phyloP scores from a whole-genome alignment of 495 filamentous ascomycete genomes.

The Aspergillus hancockii region DNA sequence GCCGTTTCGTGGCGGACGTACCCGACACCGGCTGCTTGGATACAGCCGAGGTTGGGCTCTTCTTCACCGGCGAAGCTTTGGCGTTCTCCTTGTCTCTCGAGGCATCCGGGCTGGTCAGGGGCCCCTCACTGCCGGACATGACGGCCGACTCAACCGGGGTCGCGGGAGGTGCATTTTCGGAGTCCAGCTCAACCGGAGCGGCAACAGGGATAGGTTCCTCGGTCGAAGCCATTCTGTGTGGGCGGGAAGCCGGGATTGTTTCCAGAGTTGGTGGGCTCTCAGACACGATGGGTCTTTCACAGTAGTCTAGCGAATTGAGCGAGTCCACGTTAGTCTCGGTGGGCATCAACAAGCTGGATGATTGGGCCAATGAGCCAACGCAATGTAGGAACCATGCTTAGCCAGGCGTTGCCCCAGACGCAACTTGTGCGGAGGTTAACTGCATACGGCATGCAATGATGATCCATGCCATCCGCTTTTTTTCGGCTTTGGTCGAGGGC shows the following conservation, averaged over 20 bases:
- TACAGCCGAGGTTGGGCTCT: slow-evolving; percentile 22
- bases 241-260: neutral
- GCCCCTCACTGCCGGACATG: slow-evolving; percentile 42
- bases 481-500: slow-evolving; percentile 2
- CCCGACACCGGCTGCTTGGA: slow-evolving; percentile 36
- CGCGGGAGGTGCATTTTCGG: slow-evolving; percentile 37
- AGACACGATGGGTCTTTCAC: slow-evolving; percentile 3
- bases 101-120: slow-evolving; percentile 41
- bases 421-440: neutral
- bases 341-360: slow-evolving; percentile 7
- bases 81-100: slow-evolving; percentile 41
- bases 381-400: slow-evolving; percentile 2
- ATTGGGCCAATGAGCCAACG: neutral
- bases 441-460: neutral
- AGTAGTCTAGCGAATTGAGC: slow-evolving; percentile 15
- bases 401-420: neutral
- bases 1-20: slow-evolving; percentile 38
- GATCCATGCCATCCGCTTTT: slow-evolving; percentile 1
- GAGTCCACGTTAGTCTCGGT: slow-evolving; percentile 18
- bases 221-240: slow-evolving; percentile 37
- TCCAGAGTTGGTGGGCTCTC: neutral
- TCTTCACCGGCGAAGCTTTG: slow-evolving; percentile 34
- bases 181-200: slow-evolving; percentile 27
- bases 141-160: slow-evolving; percentile 42
- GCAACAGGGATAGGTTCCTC: slow-evolving; percentile 36